These are phyloP conservation scores for Boletus sp. DNA, from an alignment of 768 basidiomycete genomes.

Conservation along the genomic window DNA sequence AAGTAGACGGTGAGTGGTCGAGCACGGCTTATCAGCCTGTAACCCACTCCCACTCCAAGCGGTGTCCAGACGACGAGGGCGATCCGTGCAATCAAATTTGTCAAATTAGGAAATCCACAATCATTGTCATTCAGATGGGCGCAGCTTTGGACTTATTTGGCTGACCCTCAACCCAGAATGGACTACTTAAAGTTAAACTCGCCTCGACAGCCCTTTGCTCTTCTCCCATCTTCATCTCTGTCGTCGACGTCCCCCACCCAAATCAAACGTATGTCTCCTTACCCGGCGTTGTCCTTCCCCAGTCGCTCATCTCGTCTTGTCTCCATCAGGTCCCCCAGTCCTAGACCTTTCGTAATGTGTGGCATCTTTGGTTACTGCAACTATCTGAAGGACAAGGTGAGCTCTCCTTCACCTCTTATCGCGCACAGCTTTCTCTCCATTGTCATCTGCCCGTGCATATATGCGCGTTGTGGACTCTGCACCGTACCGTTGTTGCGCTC, in stretches of 20 bases:
- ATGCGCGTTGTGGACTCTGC: slow-evolving; percentile 1
- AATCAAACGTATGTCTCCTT: slow-evolving; percentile 8
- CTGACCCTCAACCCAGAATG: slow-evolving; percentile 29
- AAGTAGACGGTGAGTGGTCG: too few species aligned
- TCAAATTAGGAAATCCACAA: slow-evolving; percentile 4
- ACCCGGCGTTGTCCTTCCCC: not conserved
- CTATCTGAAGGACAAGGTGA: slow-evolving; percentile 90
- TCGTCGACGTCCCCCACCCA: slow-evolving; percentile 7
- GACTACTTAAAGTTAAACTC: slow-evolving; percentile 37
- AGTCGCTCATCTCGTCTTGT: not conserved
- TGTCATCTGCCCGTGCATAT: slow-evolving; percentile 5
- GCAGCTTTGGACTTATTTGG: slow-evolving; percentile 31
- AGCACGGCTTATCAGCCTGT: too few species aligned
- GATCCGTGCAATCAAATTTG: slow-evolving; percentile 5
- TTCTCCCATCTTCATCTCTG: slow-evolving; percentile 22
- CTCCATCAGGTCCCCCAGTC: slow-evolving; percentile 1
- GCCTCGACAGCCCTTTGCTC: not conserved
- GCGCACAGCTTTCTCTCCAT: not conserved
- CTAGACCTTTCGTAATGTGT: slow-evolving; percentile 55
- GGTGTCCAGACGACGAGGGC: slow-evolving; percentile 11
- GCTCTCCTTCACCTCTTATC: slow-evolving; percentile 20
- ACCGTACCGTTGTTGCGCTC: not conserved
- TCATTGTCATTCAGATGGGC: not conserved
- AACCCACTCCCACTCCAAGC: not conserved
- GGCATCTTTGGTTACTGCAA: slow-evolving; percentile 98